Conservation (phyloP, 306 rosid species). For the Vigna nakashimae region DNA sequence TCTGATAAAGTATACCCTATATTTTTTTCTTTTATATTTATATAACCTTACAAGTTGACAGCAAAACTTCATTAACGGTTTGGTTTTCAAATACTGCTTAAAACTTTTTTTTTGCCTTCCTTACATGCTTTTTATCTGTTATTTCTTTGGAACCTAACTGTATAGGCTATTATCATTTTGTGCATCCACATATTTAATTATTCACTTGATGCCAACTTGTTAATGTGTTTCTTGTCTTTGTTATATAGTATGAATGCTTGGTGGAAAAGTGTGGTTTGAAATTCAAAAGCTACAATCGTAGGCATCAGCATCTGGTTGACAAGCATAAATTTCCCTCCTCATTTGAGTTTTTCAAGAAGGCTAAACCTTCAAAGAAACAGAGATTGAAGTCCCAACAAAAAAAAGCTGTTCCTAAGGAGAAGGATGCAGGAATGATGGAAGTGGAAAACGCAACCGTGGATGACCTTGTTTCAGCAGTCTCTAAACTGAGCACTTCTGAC, state of each 20-base stretch:
- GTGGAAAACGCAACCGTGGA: slow-evolving; percentile 75
- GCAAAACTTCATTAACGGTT: slow-evolving; percentile 10
- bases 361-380: slow-evolving; percentile 73
- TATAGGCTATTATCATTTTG: slow-evolving; percentile 17
- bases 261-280: slow-evolving; percentile 90
- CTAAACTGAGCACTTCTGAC: slow-evolving; percentile 82
- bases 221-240: slow-evolving; percentile 23
- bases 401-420: slow-evolving; percentile 52
- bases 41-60: background rate
- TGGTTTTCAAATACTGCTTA: background rate
- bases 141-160: slow-evolving; percentile 21
- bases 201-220: slow-evolving; percentile 2
- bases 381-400: slow-evolving; percentile 70
- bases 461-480: slow-evolving; percentile 77
- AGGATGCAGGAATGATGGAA: slow-evolving; percentile 73
- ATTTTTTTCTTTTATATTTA: background rate
- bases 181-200: slow-evolving; percentile 13
- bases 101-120: slow-evolving; percentile 5
- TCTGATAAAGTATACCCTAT: background rate
- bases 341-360: slow-evolving; percentile 78
- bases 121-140: background rate
- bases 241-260: slow-evolving; percentile 83
- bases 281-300: slow-evolving; percentile 76
- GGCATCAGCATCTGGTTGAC: slow-evolving; percentile 93
- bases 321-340: slow-evolving; percentile 85